Evolutionary conservation across 305 asterid species (phyloP).

Genomic region (Fraxinus nigra): DNA sequence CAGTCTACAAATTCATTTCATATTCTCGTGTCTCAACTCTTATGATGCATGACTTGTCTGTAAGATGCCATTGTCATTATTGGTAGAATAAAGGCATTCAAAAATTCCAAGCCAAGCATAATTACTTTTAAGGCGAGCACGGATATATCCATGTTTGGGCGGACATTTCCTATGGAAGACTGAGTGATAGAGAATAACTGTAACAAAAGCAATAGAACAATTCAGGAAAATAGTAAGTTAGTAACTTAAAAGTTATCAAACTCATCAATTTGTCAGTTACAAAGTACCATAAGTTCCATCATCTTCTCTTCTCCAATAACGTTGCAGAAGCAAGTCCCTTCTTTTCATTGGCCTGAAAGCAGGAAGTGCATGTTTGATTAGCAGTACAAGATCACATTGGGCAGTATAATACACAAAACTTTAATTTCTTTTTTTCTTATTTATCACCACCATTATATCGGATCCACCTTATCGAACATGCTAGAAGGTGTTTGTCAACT

Average conservation of each 20-base stretch:
- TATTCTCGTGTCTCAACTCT: background rate
- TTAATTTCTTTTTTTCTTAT: background rate
- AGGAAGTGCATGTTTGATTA: background rate
- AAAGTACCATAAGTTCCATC: conserved; percentile 84
- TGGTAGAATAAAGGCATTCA: background rate
- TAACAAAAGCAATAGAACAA: conserved; percentile 18
- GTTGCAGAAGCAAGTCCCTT: conserved; percentile 70
- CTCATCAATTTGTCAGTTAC: background rate
- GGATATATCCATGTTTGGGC: conserved; percentile 69
- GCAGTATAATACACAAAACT: background rate
- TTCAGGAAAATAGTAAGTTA: conserved; percentile 19
- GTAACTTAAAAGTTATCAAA: conserved; percentile 5
- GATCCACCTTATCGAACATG: background rate
- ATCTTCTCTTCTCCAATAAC: conserved; percentile 95
- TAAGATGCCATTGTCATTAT: background rate
- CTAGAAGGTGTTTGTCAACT: background rate
- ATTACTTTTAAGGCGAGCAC: conserved; percentile 89
- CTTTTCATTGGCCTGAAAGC: conserved; percentile 71
- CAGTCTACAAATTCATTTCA: background rate
- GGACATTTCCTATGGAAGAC: conserved; percentile 70
- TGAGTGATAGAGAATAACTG: conserved; percentile 86
- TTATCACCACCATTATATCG: background rate
- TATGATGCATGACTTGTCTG: background rate
- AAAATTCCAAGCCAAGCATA: conserved; percentile 36
- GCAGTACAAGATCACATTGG: background rate